phyloP scores from a whole-genome alignment of 116 monocot species.

The Posidonia oceanica region DNA sequence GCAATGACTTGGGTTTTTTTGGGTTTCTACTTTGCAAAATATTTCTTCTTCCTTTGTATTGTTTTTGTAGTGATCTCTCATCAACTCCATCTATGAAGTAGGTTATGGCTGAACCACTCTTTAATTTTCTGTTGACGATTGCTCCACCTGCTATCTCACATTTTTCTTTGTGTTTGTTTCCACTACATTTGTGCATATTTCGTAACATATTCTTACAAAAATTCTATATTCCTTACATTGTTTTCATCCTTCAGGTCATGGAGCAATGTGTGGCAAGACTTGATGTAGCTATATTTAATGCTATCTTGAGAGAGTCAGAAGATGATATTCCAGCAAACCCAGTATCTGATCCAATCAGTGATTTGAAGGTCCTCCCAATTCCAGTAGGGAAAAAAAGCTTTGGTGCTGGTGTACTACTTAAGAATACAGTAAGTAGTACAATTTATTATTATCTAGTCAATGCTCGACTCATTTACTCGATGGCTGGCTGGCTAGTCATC shows the following conservation, averaged over 20 bases:
- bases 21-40: no score
- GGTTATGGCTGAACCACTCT: no score
- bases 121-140: no score
- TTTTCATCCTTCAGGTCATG: conserved; percentile 51
- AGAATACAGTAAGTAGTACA: conserved; percentile 66
- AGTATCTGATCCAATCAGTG: conserved; percentile 76
- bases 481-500: no score
- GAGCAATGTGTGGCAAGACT: conserved; percentile 83
- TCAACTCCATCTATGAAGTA: no score
- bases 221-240: not conserved
- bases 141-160: no score
- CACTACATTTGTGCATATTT: no score
- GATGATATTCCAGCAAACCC: conserved; percentile 86
- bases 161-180: no score
- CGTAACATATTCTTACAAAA: not conserved
- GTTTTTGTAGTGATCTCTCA: no score
- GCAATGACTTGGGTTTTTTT: no score
- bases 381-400: conserved; percentile 61
- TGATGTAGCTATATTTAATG: conserved; percentile 96
- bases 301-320: conserved; percentile 70
- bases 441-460: not conserved
- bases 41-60: no score
- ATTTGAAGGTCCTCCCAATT: conserved; percentile 72
- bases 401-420: conserved; percentile 78
- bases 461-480: not conserved